phyloP scores from a whole-genome alignment of 116 monocot species.

The Cymodocea nodosa region DNA sequence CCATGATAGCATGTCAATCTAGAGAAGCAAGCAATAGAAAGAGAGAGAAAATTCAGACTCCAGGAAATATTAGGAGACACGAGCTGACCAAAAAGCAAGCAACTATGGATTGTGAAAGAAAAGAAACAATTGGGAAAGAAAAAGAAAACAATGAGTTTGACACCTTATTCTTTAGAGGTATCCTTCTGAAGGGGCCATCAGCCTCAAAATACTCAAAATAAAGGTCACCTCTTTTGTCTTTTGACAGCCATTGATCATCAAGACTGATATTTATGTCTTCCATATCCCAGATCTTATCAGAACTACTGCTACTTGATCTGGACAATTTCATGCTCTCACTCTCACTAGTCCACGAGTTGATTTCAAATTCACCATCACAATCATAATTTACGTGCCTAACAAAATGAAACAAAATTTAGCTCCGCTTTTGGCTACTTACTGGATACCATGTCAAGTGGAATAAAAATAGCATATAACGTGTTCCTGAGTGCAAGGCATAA shows the following conservation, averaged over 20 bases:
- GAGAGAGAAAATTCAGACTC: neutral
- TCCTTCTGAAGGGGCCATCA: slow-evolving; percentile 33
- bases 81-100: neutral
- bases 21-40: neutral
- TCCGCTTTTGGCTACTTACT: no score
- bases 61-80: neutral
- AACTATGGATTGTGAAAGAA: neutral
- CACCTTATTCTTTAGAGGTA: slow-evolving; percentile 58
- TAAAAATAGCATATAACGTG: no score
- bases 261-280: slow-evolving; percentile 8
- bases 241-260: slow-evolving; percentile 1
- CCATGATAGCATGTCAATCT: slow-evolving; percentile 46
- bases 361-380: slow-evolving; percentile 31
- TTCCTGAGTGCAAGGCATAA: neutral
- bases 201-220: slow-evolving; percentile 54
- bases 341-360: slow-evolving; percentile 57
- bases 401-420: neutral
- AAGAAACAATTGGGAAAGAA: neutral
- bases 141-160: neutral
- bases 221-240: slow-evolving; percentile 28
- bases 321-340: slow-evolving; percentile 45
- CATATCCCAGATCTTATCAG: slow-evolving; percentile 12
- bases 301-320: slow-evolving; percentile 24
- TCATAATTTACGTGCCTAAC: slow-evolving; percentile 5
- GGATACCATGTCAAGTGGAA: no score